These are phyloP conservation scores for Trametopsis cervina DNA, from an alignment of 768 basidiomycete genomes.

Conservation along the genomic window DNA sequence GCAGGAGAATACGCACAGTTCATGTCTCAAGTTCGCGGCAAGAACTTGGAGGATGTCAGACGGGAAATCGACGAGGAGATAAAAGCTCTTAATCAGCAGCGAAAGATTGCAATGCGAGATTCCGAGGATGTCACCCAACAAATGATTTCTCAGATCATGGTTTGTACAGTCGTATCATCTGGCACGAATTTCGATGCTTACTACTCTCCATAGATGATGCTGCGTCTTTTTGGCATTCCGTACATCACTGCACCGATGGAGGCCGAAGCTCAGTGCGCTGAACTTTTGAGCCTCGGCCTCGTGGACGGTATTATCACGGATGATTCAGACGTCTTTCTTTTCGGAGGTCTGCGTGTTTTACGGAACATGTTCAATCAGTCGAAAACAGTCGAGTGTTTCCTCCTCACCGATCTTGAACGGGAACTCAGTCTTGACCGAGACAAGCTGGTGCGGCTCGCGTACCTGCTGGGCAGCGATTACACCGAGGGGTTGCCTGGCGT, in stretches of 20 bases:
- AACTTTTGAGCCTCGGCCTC: constrained; percentile 74
- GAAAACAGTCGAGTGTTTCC: constrained; percentile 96
- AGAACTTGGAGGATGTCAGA: constrained; percentile 72
- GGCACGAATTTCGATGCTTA: not conserved
- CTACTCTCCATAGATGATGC: constrained; percentile 53
- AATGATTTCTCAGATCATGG: constrained; percentile 83
- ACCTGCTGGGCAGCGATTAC: constrained; percentile 95
- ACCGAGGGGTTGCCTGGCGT: constrained; percentile 88
- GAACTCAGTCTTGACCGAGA: constrained; percentile 86
- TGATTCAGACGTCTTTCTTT: constrained; percentile 98
- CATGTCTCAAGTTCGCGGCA: constrained; percentile 85
- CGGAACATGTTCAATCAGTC: constrained; percentile 99
- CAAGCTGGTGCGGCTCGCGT: constrained; percentile 82
- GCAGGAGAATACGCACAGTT: constrained; percentile 91
- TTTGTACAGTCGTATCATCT: constrained; percentile 17
- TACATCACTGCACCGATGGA: constrained; percentile 99
- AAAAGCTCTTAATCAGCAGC: constrained; percentile 67
- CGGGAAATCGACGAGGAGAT: constrained; percentile 94
- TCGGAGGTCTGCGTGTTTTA: constrained; percentile 91
- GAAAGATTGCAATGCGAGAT: constrained; percentile 86
- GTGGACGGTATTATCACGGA: constrained; percentile 99
- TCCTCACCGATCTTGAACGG: constrained; percentile 72
- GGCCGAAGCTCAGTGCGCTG: constrained; percentile 97
- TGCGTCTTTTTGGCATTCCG: constrained; percentile 93
- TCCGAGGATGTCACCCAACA: constrained; percentile 93